phyloP scores from a whole-genome alignment of 805 yeast species.

The Vanderwaltozyma yarrowii region DNA sequence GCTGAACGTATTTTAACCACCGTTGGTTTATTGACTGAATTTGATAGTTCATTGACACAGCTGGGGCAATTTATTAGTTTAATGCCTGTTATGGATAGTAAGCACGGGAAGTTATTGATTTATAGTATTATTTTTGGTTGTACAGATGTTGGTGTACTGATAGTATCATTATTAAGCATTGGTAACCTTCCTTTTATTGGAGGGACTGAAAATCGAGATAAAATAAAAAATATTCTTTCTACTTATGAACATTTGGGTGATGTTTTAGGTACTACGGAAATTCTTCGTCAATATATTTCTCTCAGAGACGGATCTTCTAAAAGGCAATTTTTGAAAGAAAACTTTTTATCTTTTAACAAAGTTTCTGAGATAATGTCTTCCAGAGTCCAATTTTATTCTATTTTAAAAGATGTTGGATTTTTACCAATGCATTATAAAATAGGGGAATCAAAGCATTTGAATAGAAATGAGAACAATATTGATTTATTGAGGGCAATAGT shows the following conservation, averaged over 20 bases:
- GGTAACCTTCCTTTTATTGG: slow-evolving; percentile 61
- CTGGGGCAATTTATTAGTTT: slow-evolving; percentile 72
- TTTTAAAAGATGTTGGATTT: slow-evolving; percentile 72
- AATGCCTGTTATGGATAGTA: slow-evolving; percentile 74
- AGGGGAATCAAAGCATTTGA: slow-evolving; percentile 28
- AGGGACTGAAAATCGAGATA: slow-evolving; percentile 53
- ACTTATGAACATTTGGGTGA: slow-evolving; percentile 48
- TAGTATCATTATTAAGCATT: slow-evolving; percentile 67
- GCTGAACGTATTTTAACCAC: slow-evolving; percentile 43
- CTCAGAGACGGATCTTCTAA: slow-evolving; percentile 18
- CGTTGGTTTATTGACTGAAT: slow-evolving; percentile 57
- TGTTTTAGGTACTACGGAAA: slow-evolving; percentile 52
- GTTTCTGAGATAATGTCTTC: slow-evolving; percentile 66
- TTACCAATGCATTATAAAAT: slow-evolving; percentile 43
- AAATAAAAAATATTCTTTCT: slow-evolving; percentile 37
- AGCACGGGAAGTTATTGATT: slow-evolving; percentile 72
- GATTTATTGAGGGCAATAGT: slow-evolving; percentile 54
- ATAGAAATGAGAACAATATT: slow-evolving; percentile 41
- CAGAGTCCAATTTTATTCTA: slow-evolving; percentile 54
- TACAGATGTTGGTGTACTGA: slow-evolving; percentile 61
- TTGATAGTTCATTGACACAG: slow-evolving; percentile 46
- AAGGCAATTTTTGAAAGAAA: slow-evolving; percentile 42
- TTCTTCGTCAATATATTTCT: slow-evolving; percentile 43
- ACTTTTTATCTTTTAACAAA: slow-evolving; percentile 51
- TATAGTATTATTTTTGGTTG: slow-evolving; percentile 79